A percentile compares a stretch with the other conserved stretches of the same genome.
Evolutionary conservation across 352 stramenopile genomes (phyloP).

Genomic region (Globisporangium mamillatum): DNA sequence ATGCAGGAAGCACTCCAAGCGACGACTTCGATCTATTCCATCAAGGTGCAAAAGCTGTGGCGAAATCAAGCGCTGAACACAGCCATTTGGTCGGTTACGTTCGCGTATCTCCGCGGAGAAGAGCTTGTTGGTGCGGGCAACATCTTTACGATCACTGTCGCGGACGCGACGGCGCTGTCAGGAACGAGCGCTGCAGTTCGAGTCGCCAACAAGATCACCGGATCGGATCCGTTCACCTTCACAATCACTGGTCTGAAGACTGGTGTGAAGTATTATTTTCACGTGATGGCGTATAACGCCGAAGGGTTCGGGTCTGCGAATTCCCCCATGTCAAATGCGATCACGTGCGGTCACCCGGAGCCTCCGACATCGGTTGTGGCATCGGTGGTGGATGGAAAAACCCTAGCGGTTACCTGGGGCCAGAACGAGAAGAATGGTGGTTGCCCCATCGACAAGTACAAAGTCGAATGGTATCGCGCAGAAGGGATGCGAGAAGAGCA

Average conservation of each 20-base stretch:
- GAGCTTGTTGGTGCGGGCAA: slow-evolving; percentile 91
- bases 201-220: slow-evolving; percentile 85
- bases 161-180: slow-evolving; percentile 42
- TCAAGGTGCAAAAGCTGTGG: slow-evolving; percentile 61
- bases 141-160: slow-evolving; percentile 74
- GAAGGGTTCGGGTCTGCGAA: slow-evolving; percentile 57
- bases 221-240: slow-evolving; percentile 87
- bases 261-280: slow-evolving; percentile 65
- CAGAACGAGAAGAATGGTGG: slow-evolving; percentile 25
- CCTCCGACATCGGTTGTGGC: slow-evolving; percentile 43
- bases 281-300: slow-evolving; percentile 82
- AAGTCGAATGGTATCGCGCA: slow-evolving; percentile 70
- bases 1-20: slow-evolving; percentile 80
- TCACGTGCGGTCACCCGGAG: slow-evolving; percentile 53
- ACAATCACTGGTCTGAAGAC: slow-evolving; percentile 53
- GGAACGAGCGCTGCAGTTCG: slow-evolving; percentile 60
- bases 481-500: slow-evolving; percentile 60
- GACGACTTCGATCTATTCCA: slow-evolving; percentile 84
- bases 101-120: slow-evolving; percentile 91
- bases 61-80: slow-evolving; percentile 46
- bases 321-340: slow-evolving; percentile 52
- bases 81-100: slow-evolving; percentile 91
- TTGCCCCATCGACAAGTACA: slow-evolving; percentile 65
- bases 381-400: slow-evolving; percentile 53
- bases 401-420: slow-evolving; percentile 49